Percentiles rank a stretch among this genome's conserved stretches.
These are phyloP conservation scores for Xylaria sp. DNA, from an alignment of 2,329 filamentous ascomycete genomes.

Conservation along the genomic window DNA sequence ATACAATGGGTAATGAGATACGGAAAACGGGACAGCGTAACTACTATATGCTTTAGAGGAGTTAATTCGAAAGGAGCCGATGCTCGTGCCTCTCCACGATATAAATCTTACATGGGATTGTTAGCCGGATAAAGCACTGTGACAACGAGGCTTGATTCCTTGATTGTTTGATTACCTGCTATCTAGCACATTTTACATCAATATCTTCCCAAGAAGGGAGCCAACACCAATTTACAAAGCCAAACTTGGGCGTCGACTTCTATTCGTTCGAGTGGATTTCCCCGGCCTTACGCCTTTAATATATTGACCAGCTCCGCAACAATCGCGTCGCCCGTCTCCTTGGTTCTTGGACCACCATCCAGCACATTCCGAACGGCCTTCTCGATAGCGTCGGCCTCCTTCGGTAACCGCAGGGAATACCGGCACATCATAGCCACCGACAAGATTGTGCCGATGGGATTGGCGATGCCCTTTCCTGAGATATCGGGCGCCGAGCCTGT, in stretches of 20 bases:
- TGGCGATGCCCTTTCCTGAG: constrained; percentile 88
- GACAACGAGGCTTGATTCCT: not conserved
- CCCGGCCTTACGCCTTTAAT: constrained; percentile 59
- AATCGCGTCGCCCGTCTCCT: constrained; percentile 82
- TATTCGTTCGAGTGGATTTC: not conserved
- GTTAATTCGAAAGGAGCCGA: too few species aligned
- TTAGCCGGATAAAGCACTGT: not conserved
- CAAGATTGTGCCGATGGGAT: constrained; percentile 90
- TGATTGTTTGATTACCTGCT: not conserved
- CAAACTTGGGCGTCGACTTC: not conserved
- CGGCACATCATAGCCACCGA: constrained; percentile 96
- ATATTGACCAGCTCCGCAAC: constrained; percentile 77
- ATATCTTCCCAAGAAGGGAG: not conserved
- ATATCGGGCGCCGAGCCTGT: constrained; percentile 89
- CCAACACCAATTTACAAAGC: not conserved
- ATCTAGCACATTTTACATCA: not conserved
- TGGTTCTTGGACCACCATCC: constrained; percentile 79
- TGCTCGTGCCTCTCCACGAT: not conserved
- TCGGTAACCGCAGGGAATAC: constrained; percentile 84
- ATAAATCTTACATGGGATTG: not conserved
- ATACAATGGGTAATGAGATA: not conserved
- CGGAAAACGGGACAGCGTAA: not conserved
- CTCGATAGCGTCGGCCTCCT: constrained; percentile 82
- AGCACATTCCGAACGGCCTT: constrained; percentile 82
- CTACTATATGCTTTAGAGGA: not conserved